A percentile compares a stretch with the other conserved stretches of the same genome.
Evolutionary conservation across 768 basidiomycete species (phyloP).

Genomic region (Leucocoprinus sp.): DNA sequence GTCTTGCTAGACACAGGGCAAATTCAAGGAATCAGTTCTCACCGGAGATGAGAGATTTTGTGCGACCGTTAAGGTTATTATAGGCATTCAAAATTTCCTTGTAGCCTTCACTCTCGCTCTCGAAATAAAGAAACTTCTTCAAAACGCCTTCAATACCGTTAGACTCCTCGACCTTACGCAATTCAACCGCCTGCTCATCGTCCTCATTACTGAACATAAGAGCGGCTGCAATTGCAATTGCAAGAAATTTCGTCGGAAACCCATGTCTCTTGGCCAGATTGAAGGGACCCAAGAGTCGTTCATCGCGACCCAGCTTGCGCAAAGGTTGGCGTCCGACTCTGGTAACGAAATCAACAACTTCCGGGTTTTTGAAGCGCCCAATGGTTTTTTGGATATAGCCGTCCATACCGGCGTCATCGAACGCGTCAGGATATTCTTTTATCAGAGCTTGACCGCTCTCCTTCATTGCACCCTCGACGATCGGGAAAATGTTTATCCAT

Average conservation of each 20-base stretch:
- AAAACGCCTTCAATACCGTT: constrained; percentile 1
- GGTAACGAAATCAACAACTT: constrained; percentile 4
- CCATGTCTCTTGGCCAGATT: constrained; percentile 3
- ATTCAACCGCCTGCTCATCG: constrained; percentile 4
- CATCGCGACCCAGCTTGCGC: constrained; percentile 3
- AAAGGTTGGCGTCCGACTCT: constrained; percentile 6
- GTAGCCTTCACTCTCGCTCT: background rate
- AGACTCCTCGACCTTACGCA: background rate
- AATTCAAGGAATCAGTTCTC: background rate
- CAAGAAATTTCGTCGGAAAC: background rate
- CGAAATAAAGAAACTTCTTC: constrained; percentile 1
- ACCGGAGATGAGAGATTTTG: background rate
- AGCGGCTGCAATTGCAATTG: constrained; percentile 2
- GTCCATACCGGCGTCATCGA: constrained; percentile 3
- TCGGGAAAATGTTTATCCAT: background rate
- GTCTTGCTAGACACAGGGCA: background rate
- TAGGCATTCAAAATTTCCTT: constrained; percentile 6
- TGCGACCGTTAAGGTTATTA: background rate
- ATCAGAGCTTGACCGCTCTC: constrained; percentile 1
- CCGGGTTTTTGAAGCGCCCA: constrained; percentile 4
- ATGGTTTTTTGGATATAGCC: constrained; percentile 7
- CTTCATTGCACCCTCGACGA: constrained; percentile 3
- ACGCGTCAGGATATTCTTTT: constrained; percentile 4
- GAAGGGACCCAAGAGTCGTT: constrained; percentile 5
- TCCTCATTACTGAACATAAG: constrained; percentile 9